A percentile compares a stretch with the other conserved stretches of the same genome.
Conservation (phyloP, 1,284 basidiomycete genomes). For the Athelia sp. region DNA sequence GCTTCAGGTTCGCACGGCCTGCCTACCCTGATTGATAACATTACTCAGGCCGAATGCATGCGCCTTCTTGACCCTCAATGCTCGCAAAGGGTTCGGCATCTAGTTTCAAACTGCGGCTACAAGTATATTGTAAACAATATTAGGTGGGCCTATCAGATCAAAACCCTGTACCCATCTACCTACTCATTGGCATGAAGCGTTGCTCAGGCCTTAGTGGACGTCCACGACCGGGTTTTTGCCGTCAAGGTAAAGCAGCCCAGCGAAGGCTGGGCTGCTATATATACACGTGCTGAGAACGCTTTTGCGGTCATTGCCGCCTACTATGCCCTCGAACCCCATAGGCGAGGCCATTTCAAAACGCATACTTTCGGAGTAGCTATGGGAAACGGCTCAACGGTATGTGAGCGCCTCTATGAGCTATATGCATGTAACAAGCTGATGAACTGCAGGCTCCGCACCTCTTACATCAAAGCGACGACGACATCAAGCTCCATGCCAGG, state of each 20-base stretch:
- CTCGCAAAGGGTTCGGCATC: background rate
- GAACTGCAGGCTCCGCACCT: background rate
- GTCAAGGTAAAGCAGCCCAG: slow-evolving; percentile 1
- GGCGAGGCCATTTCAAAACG: slow-evolving; percentile 1
- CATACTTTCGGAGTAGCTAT: background rate
- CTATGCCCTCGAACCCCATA: background rate
- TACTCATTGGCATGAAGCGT: background rate
- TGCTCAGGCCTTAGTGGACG: background rate
- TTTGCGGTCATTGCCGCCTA: background rate
- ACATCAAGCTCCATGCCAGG: background rate
- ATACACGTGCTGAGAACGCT: background rate
- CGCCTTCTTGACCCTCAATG: background rate
- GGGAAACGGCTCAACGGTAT: background rate
- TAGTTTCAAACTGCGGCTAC: background rate
- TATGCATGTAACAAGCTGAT: background rate
- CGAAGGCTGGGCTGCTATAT: background rate
- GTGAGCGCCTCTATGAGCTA: background rate
- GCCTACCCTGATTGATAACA: background rate
- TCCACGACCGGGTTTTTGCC: background rate
- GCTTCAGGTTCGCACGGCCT: background rate
- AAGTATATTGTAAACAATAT: slow-evolving; percentile 2
- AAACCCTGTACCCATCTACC: too few species aligned
- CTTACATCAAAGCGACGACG: background rate
- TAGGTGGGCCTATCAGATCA: too few species aligned
- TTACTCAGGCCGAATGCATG: background rate